These are phyloP conservation scores for Rhodotorula sp. DNA, from an alignment of 1,284 basidiomycete species.

Conservation along the genomic window DNA sequence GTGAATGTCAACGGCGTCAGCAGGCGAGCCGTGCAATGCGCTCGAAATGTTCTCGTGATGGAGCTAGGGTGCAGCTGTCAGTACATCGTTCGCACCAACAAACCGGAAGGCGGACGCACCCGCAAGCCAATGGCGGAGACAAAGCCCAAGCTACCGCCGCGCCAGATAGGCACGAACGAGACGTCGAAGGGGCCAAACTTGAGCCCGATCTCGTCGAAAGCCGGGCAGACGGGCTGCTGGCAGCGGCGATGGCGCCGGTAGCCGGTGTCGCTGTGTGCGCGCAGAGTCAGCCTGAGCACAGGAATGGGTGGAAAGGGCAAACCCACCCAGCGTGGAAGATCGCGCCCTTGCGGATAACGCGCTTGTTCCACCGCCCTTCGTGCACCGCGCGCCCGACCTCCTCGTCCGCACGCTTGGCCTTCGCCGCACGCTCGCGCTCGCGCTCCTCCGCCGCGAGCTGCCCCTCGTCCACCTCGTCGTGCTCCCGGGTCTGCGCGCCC, in stretches of 20 bases:
- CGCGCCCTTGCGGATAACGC: constrained; percentile 34
- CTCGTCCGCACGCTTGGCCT: not conserved
- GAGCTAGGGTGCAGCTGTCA: constrained; percentile 23
- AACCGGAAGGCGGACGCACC: constrained; percentile 15
- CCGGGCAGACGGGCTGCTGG: constrained; percentile 44
- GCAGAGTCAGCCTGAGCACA: not conserved
- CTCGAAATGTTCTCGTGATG: constrained; percentile 43
- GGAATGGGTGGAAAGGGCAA: too few relatives aligned
- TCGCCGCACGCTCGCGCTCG: not conserved
- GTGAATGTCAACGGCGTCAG: constrained; percentile 47
- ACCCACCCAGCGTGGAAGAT: constrained; percentile 44
- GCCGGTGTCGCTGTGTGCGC: constrained; percentile 44
- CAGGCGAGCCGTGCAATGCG: constrained; percentile 44
- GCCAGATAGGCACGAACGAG: constrained; percentile 48
- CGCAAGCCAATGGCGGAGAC: constrained; percentile 44
- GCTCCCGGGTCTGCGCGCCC: not conserved
- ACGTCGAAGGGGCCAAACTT: constrained; percentile 47
- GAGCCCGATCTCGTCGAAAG: constrained; percentile 46
- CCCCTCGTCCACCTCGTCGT: not conserved
- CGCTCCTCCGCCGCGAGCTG: constrained; percentile 3
- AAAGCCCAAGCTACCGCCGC: constrained; percentile 45
- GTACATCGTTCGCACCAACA: too few relatives aligned
- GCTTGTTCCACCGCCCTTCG: constrained; percentile 4
- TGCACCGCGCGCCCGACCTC: not conserved
- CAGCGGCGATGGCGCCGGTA: constrained; percentile 41